Evolutionary conservation across 2,329 filamentous ascomycete genomes (phyloP).

Genomic region (Raffaelea ambrosiae): DNA sequence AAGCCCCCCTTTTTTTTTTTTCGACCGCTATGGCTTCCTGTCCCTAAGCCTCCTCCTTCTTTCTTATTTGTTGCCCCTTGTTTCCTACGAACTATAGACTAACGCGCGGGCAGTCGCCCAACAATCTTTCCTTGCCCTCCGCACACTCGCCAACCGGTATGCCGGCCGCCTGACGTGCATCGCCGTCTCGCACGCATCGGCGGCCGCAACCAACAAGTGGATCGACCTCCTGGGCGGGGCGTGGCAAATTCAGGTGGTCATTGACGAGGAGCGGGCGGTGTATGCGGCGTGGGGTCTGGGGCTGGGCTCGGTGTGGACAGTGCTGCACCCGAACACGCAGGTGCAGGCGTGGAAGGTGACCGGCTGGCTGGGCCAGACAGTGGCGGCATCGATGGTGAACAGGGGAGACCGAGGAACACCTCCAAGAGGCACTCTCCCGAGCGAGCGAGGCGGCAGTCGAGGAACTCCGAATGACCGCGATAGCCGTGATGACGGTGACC

Average conservation of each 20-base stretch:
- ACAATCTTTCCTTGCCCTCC: slow-evolving; percentile 48
- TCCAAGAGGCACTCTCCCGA: too few species aligned
- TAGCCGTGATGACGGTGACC: background rate
- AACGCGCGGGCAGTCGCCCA: slow-evolving; percentile 35
- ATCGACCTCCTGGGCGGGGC: slow-evolving; percentile 47
- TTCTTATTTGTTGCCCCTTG: background rate
- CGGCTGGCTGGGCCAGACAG: slow-evolving; percentile 43
- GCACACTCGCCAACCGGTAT: slow-evolving; percentile 44
- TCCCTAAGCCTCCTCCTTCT: too few species aligned
- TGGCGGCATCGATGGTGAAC: slow-evolving; percentile 36
- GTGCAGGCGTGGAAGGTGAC: slow-evolving; percentile 45
- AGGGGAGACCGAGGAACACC: slow-evolving; percentile 16
- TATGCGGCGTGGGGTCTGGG: slow-evolving; percentile 55
- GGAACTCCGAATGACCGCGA: too few species aligned
- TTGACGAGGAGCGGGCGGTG: slow-evolving; percentile 47
- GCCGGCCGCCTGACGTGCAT: slow-evolving; percentile 42
- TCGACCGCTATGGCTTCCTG: slow-evolving; percentile 2
- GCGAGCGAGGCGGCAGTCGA: too few species aligned
- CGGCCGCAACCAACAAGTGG: slow-evolving; percentile 47
- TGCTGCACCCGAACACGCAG: slow-evolving; percentile 45
- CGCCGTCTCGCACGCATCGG: slow-evolving; percentile 51
- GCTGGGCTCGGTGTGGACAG: slow-evolving; percentile 38
- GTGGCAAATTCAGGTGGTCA: slow-evolving; percentile 45
- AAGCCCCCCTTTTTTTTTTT: slow-evolving; percentile 15
- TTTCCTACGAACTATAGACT: too few species aligned